These are phyloP conservation scores for Colletotrichum paranaense DNA, from an alignment of 2,329 filamentous ascomycete genomes.

Conservation along the genomic window DNA sequence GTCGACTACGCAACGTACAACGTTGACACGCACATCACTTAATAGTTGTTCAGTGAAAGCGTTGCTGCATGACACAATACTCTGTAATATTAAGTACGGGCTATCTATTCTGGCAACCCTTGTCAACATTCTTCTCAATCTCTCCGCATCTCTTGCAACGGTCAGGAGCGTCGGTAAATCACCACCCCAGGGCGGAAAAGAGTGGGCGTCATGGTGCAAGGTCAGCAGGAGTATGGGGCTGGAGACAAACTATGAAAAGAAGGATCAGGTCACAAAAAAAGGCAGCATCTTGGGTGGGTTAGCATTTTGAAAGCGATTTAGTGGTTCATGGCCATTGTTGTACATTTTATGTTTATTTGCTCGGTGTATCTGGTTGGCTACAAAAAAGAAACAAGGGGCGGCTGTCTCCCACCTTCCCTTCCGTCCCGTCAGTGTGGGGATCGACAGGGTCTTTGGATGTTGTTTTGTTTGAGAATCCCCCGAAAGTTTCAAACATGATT, in stretches of 20 bases:
- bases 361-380: too few species aligned
- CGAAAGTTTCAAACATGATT: not conserved
- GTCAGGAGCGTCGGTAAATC: not conserved
- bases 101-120: not conserved
- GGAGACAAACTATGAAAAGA: not conserved
- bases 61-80: not conserved
- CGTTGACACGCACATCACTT: constrained; percentile 68
- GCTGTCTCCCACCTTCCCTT: not conserved
- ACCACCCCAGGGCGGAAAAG: not conserved
- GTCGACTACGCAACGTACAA: constrained; percentile 73
- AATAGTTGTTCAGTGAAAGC: constrained; percentile 43
- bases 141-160: not conserved
- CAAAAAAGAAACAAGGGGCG: not conserved
- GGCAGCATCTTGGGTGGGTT: not conserved
- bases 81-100: not conserved
- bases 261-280: not conserved
- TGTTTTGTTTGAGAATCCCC: not conserved
- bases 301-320: not conserved
- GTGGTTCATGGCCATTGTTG: not conserved
- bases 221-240: not conserved
- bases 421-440: not conserved
- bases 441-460: not conserved
- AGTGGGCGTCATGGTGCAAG: not conserved
- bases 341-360: not conserved
- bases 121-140: not conserved